Percentiles rank a stretch among this genome's conserved stretches.
phyloP scores from a whole-genome alignment of 768 basidiomycete genomes.

The Macrolepiota fuliginosa region DNA sequence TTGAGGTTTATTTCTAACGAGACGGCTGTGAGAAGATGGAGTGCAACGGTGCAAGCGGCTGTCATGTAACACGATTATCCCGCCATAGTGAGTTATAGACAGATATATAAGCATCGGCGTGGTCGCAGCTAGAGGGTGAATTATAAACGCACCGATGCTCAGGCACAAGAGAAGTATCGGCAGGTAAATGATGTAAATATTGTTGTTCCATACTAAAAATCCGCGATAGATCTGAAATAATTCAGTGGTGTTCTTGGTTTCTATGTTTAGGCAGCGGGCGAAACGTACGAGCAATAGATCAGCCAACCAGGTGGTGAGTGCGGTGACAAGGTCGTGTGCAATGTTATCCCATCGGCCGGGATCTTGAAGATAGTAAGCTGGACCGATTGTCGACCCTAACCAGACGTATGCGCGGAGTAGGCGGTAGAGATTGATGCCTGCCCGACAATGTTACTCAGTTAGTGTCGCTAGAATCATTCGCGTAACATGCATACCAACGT shows the following conservation, averaged over 20 bases:
- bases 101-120: neutral
- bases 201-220: conserved; percentile 14
- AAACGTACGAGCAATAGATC: conserved; percentile 16
- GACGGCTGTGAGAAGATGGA: conserved; percentile 3
- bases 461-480: neutral
- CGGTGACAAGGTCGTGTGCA: conserved; percentile 16
- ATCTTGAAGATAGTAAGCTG: conserved; percentile 16
- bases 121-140: too few relatives aligned
- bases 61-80: neutral
- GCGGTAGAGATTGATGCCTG: conserved; percentile 19
- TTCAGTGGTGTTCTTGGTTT: neutral
- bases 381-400: conserved; percentile 7
- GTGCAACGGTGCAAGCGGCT: conserved; percentile 1
- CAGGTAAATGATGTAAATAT: conserved; percentile 6
- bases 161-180: conserved; percentile 11
- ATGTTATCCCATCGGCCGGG: conserved; percentile 20
- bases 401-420: conserved; percentile 19
- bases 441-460: neutral
- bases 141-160: conserved; percentile 10
- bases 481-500: conserved; percentile 14
- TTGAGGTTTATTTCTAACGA: neutral
- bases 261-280: neutral
- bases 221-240: conserved; percentile 14
- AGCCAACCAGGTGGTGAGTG: conserved; percentile 19
- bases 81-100: neutral